Evolutionary conservation across 208 protist genomes (phyloP).

Genomic region (Acanthamoeba rhysodes): DNA sequence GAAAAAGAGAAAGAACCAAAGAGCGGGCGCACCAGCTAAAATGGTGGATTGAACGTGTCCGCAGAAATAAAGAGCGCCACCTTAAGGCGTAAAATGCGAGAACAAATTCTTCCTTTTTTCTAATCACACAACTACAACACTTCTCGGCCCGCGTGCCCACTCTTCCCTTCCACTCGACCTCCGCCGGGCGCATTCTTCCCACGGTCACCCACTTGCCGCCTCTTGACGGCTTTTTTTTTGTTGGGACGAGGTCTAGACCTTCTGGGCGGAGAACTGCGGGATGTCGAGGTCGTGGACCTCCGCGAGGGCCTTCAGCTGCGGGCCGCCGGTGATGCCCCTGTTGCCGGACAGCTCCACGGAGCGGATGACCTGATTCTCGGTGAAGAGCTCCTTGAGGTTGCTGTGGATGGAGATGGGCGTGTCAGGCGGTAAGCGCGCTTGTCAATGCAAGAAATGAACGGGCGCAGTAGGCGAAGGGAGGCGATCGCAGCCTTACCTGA

Average conservation of each 20-base stretch:
- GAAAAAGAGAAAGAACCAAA: constrained; percentile 23
- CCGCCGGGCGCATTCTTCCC: too few relatives aligned
- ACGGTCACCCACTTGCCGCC: too few relatives aligned
- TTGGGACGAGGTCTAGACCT: too few relatives aligned
- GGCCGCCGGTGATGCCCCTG: constrained; percentile 34
- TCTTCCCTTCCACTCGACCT: background rate
- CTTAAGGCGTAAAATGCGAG: background rate
- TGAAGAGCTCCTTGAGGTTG: constrained; percentile 36
- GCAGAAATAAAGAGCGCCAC: background rate
- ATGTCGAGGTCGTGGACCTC: constrained; percentile 50
- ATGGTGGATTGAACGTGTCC: background rate
- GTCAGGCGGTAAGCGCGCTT: too few relatives aligned
- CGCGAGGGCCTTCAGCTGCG: constrained; percentile 30
- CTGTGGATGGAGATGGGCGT: background rate
- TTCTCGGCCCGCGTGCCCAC: background rate
- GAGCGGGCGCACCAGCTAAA: background rate
- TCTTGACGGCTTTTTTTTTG: background rate
- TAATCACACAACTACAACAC: background rate
- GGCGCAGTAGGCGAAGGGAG: too few relatives aligned
- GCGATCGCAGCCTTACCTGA: background rate
- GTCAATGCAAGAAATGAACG: too few relatives aligned
- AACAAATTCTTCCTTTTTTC: background rate
- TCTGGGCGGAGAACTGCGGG: constrained; percentile 19
- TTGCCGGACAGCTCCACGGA: constrained; percentile 54
- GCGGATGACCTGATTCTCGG: constrained; percentile 29